Evolutionary conservation across 1,284 basidiomycete genomes (phyloP), one percentile per base, ranked within the genome.

Genomic region (Agaricales sp.): DNA sequence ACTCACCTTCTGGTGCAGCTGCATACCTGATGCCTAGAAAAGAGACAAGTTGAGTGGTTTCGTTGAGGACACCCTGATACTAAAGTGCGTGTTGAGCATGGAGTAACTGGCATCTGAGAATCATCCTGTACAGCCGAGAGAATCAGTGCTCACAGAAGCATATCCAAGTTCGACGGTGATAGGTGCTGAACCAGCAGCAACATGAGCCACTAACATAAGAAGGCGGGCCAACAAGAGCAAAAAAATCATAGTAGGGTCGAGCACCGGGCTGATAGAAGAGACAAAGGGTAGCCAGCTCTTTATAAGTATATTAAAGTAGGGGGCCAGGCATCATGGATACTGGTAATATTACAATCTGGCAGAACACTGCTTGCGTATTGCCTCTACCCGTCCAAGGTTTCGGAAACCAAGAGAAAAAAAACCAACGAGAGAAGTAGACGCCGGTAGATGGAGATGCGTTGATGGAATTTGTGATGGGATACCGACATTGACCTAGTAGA

Each of bases 1-100:
- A 21, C 50, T 35, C 21, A 55, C 55, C 55, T 2, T 50, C 45
- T 23, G 55, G 55, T 13, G 57, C 43, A 3, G 52, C 50, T 1
- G 54, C 57, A 21, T 53, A 58, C 21, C 56, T 47, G 2, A 57
- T 51, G 2, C 52, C 52, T 24, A 45, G 18, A 26, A 38, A 51
- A 8, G 30, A 35, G 8, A 35, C n/a, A 35, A 35, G 8, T 11
- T 35, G n/a, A n/a, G n/a, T n/a, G 8, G n/a, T 11, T n/a, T 35
- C 30, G 30, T 35, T 35, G 30, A n/a, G 8, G 30, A 11, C n/a
- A 8, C 30, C 30, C n/a, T n/a, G 30, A 35, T 35, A 35, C 30
- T 35, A n/a, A 35, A 35, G 30, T 11, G 30, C 30, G 30, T 35
- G 8, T 35, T 8, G 8, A 8, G 11, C 8, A 8, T 35, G 30